Conservation (phyloP, 2,329 filamentous ascomycete genomes). For the Cercospora zeina region DNA sequence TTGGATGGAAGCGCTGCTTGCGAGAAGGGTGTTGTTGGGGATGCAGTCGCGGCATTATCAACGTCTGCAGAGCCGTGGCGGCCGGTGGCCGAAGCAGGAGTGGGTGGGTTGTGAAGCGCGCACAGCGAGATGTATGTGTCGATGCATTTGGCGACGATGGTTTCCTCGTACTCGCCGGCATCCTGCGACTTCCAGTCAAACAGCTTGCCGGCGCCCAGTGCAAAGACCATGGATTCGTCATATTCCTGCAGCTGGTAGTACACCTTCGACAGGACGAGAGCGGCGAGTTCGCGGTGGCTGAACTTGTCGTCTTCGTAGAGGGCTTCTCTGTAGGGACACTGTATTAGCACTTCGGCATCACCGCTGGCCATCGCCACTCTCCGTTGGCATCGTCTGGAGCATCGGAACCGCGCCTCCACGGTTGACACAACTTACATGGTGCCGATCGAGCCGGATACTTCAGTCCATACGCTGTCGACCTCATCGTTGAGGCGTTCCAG, state of each 20-base stretch:
- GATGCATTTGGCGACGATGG: constrained; percentile 95
- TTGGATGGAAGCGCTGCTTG: constrained; percentile 91
- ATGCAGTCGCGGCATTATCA: constrained; percentile 63
- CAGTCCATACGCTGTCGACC: constrained; percentile 96
- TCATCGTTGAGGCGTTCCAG: constrained; percentile 93
- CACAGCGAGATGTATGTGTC: constrained; percentile 92
- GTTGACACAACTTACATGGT: constrained; percentile 72
- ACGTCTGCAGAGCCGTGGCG: constrained; percentile 57
- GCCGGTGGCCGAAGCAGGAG: constrained; percentile 31
- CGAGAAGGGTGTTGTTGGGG: constrained; percentile 91
- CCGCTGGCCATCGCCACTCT: background rate
- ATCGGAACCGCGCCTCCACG: background rate
- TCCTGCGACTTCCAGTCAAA: constrained; percentile 77
- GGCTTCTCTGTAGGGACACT: constrained; percentile 67
- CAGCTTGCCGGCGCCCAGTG: constrained; percentile 87
- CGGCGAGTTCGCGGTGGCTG: constrained; percentile 88
- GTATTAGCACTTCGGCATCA: constrained; percentile 26
- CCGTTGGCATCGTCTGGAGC: background rate
- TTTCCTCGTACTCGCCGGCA: constrained; percentile 95
- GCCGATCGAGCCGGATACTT: constrained; percentile 87
- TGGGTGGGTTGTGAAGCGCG: constrained; percentile 58
- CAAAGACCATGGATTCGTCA: constrained; percentile 98
- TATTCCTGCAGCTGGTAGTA: constrained; percentile 99
- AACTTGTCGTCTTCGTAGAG: constrained; percentile 97
- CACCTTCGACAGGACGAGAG: constrained; percentile 92